Evolutionary conservation across 1,139 yeast species (phyloP).

Genomic region (Taphrina flavorubra): DNA sequence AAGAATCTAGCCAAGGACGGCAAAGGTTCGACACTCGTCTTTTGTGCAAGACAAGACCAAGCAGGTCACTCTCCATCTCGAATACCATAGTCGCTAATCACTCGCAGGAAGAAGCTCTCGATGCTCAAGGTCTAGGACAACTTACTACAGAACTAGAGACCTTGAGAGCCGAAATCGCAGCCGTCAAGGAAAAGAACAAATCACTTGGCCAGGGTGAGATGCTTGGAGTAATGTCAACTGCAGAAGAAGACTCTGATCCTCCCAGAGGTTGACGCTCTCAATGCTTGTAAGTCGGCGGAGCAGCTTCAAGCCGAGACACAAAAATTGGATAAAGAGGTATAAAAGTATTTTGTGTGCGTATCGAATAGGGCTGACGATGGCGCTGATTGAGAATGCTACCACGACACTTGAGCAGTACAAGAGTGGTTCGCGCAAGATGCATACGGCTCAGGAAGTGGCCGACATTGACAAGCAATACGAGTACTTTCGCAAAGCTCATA

Average conservation of each 20-base stretch:
- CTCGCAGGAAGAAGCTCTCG: slow-evolving; percentile 5
- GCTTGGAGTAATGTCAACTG: no score
- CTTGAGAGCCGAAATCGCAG: not conserved
- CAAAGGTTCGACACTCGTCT: slow-evolving; percentile 5
- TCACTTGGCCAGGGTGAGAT: slow-evolving; percentile 1
- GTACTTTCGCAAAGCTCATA: slow-evolving; percentile 10
- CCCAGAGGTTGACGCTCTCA: not conserved
- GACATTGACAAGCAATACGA: slow-evolving; percentile 9
- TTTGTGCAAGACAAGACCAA: slow-evolving; percentile 23
- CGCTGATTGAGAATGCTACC: not conserved
- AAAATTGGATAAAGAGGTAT: not conserved
- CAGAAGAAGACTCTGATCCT: not conserved
- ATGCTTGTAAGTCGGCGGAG: slow-evolving; percentile 4
- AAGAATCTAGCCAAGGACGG: slow-evolving; percentile 13
- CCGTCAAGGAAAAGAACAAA: slow-evolving; percentile 11
- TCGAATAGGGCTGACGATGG: not conserved
- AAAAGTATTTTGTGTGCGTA: no score
- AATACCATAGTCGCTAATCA: not conserved
- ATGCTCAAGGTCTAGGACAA: not conserved
- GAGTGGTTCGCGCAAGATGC: slow-evolving; percentile 10
- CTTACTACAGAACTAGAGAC: slow-evolving; percentile 1
- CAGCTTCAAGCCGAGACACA: not conserved
- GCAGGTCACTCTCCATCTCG: not conserved
- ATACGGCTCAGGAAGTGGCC: not conserved
- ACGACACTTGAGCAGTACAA: slow-evolving; percentile 3